Base-by-base conservation (phyloP, 1,139 yeast genomes). In the Yamadazyma triangularis region DNA sequence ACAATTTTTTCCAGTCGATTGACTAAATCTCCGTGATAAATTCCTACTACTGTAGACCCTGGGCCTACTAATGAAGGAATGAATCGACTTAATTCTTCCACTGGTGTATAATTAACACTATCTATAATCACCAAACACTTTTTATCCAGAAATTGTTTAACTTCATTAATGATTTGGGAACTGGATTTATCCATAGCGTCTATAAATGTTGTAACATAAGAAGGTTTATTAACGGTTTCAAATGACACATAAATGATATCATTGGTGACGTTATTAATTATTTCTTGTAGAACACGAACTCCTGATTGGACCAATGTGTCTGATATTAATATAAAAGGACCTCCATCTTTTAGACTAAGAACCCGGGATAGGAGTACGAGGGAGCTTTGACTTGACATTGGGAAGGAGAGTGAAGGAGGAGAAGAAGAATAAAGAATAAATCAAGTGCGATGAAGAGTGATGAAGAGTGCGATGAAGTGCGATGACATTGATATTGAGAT, bases 281-380 rank as follows among this genome's bases (percentile, higher is more conserved):
- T 64, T 49, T 86, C 95, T 15, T 61, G 53, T 1, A 83, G 47
- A 11, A 89, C 53, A 35, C 62, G 50, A 26, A 60, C 48, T 0
- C 88, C 73, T 0, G 91, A 73, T 52, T 89, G 96, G 0, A 73
- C 64, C 12, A 87, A 56, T 0, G 85, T 69, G 51, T 89, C 97
- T 9, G 75, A 54, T 3, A 82, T 62, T 4, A 89, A 62, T 10
- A 86, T 57, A 37, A 89, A 74, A 0, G 95, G 93, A 0, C 93
- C 72, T 13, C 60, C 60, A 46, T 89, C 96, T 41, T 79, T 81
- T 28, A 85, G 60, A 2, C 79, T 60, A 8, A 89, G 57, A 7
- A 86, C 58, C 37, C 96, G 60, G 29, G 67, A 73, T 30, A 84
- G 57, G 10, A 81, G 58, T 15, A 80, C 79, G 0, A 71, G 52